Evolutionary conservation across 495 filamentous ascomycete species (phyloP), one percentile per base, ranked within the genome.

Genomic region (Letharia columbiana): DNA sequence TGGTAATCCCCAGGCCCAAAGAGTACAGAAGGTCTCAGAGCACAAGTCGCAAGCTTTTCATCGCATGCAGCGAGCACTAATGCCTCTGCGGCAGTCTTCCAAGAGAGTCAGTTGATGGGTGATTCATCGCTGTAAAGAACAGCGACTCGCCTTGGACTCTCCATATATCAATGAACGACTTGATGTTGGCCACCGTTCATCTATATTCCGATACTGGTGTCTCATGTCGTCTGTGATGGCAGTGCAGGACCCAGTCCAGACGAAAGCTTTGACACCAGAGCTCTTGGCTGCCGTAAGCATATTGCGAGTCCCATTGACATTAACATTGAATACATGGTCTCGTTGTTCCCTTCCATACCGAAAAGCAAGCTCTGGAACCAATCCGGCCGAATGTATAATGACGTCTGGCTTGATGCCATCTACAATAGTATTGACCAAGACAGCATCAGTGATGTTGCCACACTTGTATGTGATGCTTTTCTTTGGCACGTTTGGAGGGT

Each of bases 251-350:
- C 81, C 82, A 5, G 86, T 88, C 66, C 81, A 81, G 20, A 89
- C 72, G 64, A 89, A 85, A 50, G 82, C 81, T 61, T 77, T 73
- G 31, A 82, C 82, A 28, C 79, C 80, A 39, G 73, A 74, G 39
- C 71, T 68, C 66, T 78, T 77, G 31, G 84, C 78, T 4, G 79
- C 81, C 28, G 77, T 73, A 23, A 89, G 73, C 59, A 86, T 80
- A 68, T 86, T 83, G 60, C 74, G 75, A 31, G 84, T 84, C 63
- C 86, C 86, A 37, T 81, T 80, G 42, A 87, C 75, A 74, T 89
- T 89, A 62, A 83, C 75, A 44, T 71, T 75, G 74, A 78, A 77
- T 13, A 78, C 74, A 47, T 71, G 68, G 37, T 67, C 67, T 68
- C 78, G 74, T 57, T 76, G 65, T 61, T 71, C 71, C 50, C 80